Evolutionary conservation across 2,329 filamentous ascomycete genomes (phyloP).

Genomic region (Neopestalotiopsis rosae): DNA sequence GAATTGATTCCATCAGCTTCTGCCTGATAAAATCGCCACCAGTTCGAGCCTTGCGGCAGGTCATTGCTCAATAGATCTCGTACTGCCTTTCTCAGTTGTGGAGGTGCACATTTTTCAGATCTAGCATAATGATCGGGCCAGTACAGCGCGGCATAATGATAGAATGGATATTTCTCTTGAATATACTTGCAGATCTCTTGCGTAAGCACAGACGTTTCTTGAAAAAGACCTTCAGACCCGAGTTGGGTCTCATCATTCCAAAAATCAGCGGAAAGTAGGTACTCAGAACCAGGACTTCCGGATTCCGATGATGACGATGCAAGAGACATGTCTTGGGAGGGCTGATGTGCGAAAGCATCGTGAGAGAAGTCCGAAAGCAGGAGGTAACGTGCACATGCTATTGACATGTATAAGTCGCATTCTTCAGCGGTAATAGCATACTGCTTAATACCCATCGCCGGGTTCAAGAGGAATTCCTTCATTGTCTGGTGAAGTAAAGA

Average conservation of each 20-base stretch:
- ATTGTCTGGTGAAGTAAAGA: slow-evolving; percentile 42
- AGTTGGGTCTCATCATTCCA: slow-evolving; percentile 21
- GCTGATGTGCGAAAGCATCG: slow-evolving; percentile 31
- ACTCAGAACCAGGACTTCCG: background rate
- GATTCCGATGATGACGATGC: background rate
- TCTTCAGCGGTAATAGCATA: slow-evolving; percentile 20
- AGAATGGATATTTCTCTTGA: slow-evolving; percentile 34
- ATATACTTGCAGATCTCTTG: slow-evolving; percentile 31
- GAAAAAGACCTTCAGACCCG: slow-evolving; percentile 29
- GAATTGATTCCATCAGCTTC: slow-evolving; percentile 25
- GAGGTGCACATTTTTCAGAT: slow-evolving; percentile 26
- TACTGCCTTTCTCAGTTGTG: slow-evolving; percentile 24
- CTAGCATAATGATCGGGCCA: slow-evolving; percentile 41
- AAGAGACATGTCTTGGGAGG: background rate
- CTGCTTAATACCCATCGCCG: background rate
- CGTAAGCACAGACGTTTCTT: slow-evolving; percentile 29
- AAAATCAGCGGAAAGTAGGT: background rate
- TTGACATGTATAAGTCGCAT: slow-evolving; percentile 24
- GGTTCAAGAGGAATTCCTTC: slow-evolving; percentile 40
- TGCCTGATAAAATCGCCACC: slow-evolving; percentile 38
- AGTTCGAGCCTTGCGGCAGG: slow-evolving; percentile 33
- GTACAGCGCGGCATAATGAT: slow-evolving; percentile 41
- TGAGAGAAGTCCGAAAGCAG: slow-evolving; percentile 39
- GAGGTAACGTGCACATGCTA: slow-evolving; percentile 33
- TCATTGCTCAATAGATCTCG: slow-evolving; percentile 25